Evolutionary conservation across 108 stramenopile genomes (phyloP).

Genomic region (Pseudonitzschia multistriata): DNA sequence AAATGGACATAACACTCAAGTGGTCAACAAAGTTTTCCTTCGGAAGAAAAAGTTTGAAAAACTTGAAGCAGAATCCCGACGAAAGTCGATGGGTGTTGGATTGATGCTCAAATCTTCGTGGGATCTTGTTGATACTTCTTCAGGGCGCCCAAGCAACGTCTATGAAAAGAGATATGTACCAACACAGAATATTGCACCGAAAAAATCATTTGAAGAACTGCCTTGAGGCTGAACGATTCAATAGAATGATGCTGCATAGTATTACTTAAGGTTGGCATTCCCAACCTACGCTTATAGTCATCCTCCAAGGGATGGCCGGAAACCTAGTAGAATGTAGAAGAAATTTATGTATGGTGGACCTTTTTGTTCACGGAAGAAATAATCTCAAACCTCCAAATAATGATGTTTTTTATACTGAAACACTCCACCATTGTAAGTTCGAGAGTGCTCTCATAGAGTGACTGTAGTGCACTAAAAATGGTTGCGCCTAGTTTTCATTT

Average conservation of each 20-base stretch:
- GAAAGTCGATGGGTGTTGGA: constrained; percentile 26
- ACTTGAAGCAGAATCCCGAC: constrained; percentile 34
- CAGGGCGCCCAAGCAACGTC: constrained; percentile 29
- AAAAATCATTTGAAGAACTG: constrained; percentile 47
- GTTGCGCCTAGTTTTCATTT: too few relatives aligned
- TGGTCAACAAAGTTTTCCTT: constrained; percentile 40
- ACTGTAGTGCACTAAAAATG: too few relatives aligned
- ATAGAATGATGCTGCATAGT: not conserved
- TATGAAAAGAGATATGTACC: constrained; percentile 61
- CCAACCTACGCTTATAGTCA: too few relatives aligned
- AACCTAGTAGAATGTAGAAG: too few relatives aligned
- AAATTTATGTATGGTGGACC: too few relatives aligned
- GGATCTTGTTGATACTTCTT: constrained; percentile 30
- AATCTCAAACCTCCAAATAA: too few relatives aligned
- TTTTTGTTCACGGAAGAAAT: too few relatives aligned
- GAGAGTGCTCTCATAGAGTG: too few relatives aligned
- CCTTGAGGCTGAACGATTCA: constrained; percentile 21
- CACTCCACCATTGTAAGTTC: too few relatives aligned
- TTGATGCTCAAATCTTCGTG: constrained; percentile 40
- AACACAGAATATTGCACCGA: constrained; percentile 48
- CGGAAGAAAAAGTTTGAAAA: constrained; percentile 44
- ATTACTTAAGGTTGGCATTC: not conserved
- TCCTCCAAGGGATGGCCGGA: too few relatives aligned
- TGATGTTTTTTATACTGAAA: too few relatives aligned
- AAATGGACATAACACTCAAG: constrained; percentile 48